phyloP scores from a whole-genome alignment of 148 eudicot species.

The Rhododendron simsii region DNA sequence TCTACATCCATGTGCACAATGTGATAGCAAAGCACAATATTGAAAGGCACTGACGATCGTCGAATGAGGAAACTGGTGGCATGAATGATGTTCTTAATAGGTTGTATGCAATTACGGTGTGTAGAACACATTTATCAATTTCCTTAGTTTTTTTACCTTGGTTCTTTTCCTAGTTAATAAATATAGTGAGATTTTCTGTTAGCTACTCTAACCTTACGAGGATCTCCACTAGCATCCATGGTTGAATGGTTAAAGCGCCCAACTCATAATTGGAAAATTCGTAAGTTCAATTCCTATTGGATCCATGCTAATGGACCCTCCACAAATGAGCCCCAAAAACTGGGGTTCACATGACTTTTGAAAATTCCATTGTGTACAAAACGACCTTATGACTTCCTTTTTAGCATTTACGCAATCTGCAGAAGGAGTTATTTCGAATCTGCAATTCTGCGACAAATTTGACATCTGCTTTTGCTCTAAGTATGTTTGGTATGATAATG shows the following conservation, averaged over 20 bases:
- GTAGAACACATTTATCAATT: slow-evolving; percentile 13
- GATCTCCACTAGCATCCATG: too few species aligned
- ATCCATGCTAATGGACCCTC: too few species aligned
- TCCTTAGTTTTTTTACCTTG: background rate
- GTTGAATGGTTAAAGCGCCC: too few species aligned
- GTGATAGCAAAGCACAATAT: slow-evolving; percentile 58
- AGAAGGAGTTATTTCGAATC: background rate
- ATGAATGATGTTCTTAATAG: slow-evolving; percentile 86
- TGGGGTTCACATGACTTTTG: background rate
- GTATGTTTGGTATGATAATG: background rate
- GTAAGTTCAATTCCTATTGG: too few species aligned
- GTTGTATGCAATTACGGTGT: slow-evolving; percentile 64
- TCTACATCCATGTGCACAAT: slow-evolving; percentile 71
- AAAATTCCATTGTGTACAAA: background rate
- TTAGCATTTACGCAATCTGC: background rate
- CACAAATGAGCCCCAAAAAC: background rate
- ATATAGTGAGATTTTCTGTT: background rate
- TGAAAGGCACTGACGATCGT: slow-evolving; percentile 63
- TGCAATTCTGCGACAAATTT: background rate
- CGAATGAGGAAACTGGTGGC: slow-evolving; percentile 92
- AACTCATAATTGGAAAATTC: too few species aligned
- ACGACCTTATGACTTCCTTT: background rate
- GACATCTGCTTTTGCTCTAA: background rate
- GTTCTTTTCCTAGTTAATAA: background rate
- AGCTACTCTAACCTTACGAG: too few species aligned